Evolutionary conservation across 2,329 filamentous ascomycete genomes (phyloP), one percentile per base, ranked within the genome.

Genomic region (Epichloe scottii): DNA sequence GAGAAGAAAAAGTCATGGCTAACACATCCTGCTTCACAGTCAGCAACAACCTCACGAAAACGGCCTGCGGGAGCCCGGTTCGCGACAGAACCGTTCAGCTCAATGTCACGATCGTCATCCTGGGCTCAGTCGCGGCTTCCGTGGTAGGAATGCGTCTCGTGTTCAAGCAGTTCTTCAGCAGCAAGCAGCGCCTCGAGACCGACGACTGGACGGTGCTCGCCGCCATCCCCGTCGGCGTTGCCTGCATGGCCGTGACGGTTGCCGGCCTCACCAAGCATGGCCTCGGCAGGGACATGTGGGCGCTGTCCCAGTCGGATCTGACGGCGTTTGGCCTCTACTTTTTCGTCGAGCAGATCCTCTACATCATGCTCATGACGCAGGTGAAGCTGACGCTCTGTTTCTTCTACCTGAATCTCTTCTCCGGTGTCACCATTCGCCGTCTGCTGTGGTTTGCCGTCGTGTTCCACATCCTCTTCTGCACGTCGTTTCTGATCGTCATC

Each of bases 321-420:
- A 69, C 68, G 39, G 58, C 61, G 0, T 70, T 76, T 48, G 56
- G 67, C 5, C 59, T 63, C 23, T 66, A 62, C 54, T 65, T 71
- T 19, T 74, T 69, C 54, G 58, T 64, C 51, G 63, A 63, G 52
- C 62, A 66, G 7, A 55, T 63, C 26, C 42, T 73, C 33, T 73
- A 76, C 58, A 71, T 75, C 54, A 51, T 63, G 1, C 59, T 68
- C 12, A 60, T 74, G 14, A 59, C 66, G 7, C 60, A 72, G 40
- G 65, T 72, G 40, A 74, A 76, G 55, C 58, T 74, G 14, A 70
- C 72, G 7, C 65, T 77, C 41, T 64, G 76, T 4, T 64, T 73
- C 57, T 75, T 78, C 60, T 77, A 75, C 59, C 64, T 73, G 35
- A 69, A 71, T 34, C 71, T 77, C 50, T 78, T 78, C 54, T 69